phyloP scores from a whole-genome alignment of 495 filamentous ascomycete species.

The Elasticomyces elasticus region DNA sequence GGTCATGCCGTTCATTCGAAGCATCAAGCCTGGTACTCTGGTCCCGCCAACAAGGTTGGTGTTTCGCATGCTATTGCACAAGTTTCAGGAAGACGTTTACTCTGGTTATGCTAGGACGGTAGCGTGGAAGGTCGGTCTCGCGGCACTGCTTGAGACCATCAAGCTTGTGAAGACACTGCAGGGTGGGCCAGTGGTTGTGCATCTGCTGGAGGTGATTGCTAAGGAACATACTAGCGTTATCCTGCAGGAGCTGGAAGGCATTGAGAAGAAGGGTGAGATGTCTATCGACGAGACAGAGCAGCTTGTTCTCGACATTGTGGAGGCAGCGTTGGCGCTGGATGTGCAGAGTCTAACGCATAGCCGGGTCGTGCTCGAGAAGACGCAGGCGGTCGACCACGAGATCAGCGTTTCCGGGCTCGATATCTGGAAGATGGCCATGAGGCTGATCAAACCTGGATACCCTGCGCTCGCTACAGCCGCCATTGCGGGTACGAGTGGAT shows the following conservation, averaged over 20 bases:
- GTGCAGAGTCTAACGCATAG: constrained; percentile 63
- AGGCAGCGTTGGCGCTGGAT: constrained; percentile 62
- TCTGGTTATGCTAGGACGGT: constrained; percentile 12
- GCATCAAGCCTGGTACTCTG: constrained; percentile 59
- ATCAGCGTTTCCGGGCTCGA: constrained; percentile 52
- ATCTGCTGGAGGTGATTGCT: constrained; percentile 16
- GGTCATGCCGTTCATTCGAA: constrained; percentile 64
- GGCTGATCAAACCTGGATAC: constrained; percentile 54
- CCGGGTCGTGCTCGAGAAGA: constrained; percentile 52
- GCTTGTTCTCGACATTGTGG: constrained; percentile 50
- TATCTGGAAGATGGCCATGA: constrained; percentile 69
- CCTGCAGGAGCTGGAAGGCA: constrained; percentile 15
- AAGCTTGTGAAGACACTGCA: background rate
- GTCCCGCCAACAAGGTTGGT: constrained; percentile 62
- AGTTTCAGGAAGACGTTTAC: constrained; percentile 45
- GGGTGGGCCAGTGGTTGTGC: constrained; percentile 3
- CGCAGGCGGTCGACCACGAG: constrained; percentile 54
- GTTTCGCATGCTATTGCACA: constrained; percentile 56
- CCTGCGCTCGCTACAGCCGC: constrained; percentile 57
- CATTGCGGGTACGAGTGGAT: constrained; percentile 55
- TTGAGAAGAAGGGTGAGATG: constrained; percentile 17
- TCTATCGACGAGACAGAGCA: constrained; percentile 25
- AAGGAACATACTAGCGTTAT: constrained; percentile 9
- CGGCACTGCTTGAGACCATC: constrained; percentile 29
- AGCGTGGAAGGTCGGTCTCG: constrained; percentile 42